Evolutionary conservation across 805 yeast species (phyloP).

Genomic region (Metschnikowia lunata): DNA sequence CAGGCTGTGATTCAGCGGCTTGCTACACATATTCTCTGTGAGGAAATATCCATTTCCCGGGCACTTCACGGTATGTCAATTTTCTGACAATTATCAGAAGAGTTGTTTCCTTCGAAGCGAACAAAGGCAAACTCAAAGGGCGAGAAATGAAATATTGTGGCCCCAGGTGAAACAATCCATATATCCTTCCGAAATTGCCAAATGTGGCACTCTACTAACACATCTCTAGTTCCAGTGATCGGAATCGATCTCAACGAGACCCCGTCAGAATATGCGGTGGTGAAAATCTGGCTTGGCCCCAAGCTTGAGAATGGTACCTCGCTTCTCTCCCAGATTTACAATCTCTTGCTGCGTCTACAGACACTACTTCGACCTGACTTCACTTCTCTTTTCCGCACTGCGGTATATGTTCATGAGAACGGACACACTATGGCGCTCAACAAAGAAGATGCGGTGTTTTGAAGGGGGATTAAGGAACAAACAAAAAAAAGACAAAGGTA

Average conservation of each 20-base stretch:
- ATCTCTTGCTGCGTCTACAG: neutral
- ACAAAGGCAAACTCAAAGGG: too few relatives aligned
- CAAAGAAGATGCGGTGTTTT: too few relatives aligned
- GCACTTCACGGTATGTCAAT: slow-evolving; percentile 1
- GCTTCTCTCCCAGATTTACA: neutral
- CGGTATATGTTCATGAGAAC: neutral
- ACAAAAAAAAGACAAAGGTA: too few relatives aligned
- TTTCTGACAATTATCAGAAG: too few relatives aligned
- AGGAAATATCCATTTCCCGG: slow-evolving; percentile 2
- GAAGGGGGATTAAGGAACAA: too few relatives aligned
- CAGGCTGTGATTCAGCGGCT: slow-evolving; percentile 1
- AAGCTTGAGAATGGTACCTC: neutral
- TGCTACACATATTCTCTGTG: slow-evolving; percentile 1
- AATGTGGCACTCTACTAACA: too few relatives aligned
- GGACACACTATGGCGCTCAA: neutral
- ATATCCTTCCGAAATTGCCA: too few relatives aligned
- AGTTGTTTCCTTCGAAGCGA: too few relatives aligned
- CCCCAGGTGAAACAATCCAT: too few relatives aligned
- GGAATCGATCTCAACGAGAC: slow-evolving; percentile 7
- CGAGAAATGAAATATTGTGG: too few relatives aligned
- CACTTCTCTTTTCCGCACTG: neutral
- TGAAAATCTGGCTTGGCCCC: slow-evolving; percentile 13
- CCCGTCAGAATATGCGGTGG: slow-evolving; percentile 4
- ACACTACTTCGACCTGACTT: neutral
- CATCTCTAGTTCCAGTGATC: slow-evolving; percentile 8